A percentile compares a stretch with the other conserved stretches of the same genome.
Evolutionary conservation across 2,329 filamentous ascomycete species (phyloP).

Genomic region (Nannizziopsis barbatae): DNA sequence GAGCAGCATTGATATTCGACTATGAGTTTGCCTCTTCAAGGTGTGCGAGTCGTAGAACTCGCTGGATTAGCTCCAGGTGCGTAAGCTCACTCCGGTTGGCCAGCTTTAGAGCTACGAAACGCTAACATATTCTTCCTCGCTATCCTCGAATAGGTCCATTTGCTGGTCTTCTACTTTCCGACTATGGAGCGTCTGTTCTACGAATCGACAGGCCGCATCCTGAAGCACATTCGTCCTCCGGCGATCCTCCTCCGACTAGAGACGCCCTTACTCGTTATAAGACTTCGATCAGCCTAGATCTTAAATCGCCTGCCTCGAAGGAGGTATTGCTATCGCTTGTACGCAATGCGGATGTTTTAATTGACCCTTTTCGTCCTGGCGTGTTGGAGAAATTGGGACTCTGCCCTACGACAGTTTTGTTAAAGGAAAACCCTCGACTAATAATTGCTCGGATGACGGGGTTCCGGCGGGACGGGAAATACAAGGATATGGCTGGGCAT

Average conservation of each 20-base stretch:
- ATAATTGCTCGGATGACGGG: conserved; percentile 82
- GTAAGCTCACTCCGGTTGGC: neutral
- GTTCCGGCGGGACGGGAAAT: conserved; percentile 76
- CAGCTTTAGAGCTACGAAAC: neutral
- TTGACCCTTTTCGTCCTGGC: conserved; percentile 87
- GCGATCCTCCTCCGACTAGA: conserved; percentile 40
- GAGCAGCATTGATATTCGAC: no score
- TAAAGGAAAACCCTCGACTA: conserved; percentile 58
- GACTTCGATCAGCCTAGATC: conserved; percentile 64
- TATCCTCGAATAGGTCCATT: conserved; percentile 55
- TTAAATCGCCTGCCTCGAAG: conserved; percentile 56
- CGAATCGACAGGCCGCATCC: conserved; percentile 60
- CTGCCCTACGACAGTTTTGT: conserved; percentile 54
- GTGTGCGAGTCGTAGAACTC: conserved; percentile 21
- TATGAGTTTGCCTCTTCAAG: conserved; percentile 16
- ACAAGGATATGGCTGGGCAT: conserved; percentile 79
- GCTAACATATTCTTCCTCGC: neutral
- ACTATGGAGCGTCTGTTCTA: conserved; percentile 78
- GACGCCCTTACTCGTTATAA: conserved; percentile 77
- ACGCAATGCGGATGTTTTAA: conserved; percentile 59
- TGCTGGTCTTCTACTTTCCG: conserved; percentile 75
- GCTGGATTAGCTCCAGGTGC: conserved; percentile 23
- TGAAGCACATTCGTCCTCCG: conserved; percentile 28
- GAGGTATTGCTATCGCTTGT: conserved; percentile 57
- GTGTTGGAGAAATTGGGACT: conserved; percentile 78